Conservation (phyloP, 2,329 filamentous ascomycete genomes). For the Pseudogymnoascus sp. region DNA sequence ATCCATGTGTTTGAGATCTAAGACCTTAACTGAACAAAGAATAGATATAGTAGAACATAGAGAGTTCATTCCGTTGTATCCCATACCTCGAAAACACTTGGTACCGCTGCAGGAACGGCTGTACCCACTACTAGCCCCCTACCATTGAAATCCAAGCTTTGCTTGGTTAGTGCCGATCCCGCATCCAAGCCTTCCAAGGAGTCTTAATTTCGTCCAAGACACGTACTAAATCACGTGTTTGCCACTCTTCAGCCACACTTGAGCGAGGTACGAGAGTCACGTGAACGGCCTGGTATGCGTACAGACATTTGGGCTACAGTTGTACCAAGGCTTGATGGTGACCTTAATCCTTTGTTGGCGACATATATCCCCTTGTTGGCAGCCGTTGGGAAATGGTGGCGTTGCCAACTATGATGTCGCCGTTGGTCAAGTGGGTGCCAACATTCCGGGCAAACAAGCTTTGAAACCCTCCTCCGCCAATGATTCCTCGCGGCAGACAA, state of each 20-base stretch:
- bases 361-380: neutral
- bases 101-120: neutral
- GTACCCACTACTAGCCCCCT: constrained; percentile 3
- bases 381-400: neutral
- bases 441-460: neutral
- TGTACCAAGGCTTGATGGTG: neutral
- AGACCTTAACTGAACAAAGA: neutral
- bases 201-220: neutral
- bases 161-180: neutral
- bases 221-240: neutral
- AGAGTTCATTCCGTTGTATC: neutral
- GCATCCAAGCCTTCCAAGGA: neutral
- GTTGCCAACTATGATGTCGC: neutral
- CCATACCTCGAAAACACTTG: neutral
- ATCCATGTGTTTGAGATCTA: neutral
- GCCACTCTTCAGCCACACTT: neutral
- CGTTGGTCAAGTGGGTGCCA: neutral
- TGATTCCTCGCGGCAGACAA: neutral
- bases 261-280: neutral
- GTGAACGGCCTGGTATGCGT: neutral
- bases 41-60: neutral
- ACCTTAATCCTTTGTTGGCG: neutral
- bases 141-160: neutral
- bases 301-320: neutral
- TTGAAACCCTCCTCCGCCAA: neutral